Evolutionary conservation across 371 early-diverging fungal genomes (phyloP).

Genomic region (Polyrhizophydium stewartii): DNA sequence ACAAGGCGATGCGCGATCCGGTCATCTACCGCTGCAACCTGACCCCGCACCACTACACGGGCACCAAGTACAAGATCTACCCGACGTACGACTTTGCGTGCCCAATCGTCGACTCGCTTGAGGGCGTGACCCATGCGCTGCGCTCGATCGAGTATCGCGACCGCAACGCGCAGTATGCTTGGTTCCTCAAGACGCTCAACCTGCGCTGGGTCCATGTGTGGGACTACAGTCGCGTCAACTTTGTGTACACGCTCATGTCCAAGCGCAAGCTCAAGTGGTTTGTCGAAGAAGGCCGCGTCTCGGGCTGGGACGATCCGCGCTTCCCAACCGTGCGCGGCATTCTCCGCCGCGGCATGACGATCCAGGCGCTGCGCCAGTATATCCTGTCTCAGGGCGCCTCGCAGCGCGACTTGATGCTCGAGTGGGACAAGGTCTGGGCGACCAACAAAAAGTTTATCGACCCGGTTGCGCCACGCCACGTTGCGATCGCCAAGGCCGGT

Average conservation of each 20-base stretch:
- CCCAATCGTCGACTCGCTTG: constrained; percentile 97
- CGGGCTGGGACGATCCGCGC: constrained; percentile 99
- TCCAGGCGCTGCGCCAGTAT: constrained; percentile 96
- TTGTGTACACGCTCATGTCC: constrained; percentile 98
- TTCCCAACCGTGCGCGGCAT: constrained; percentile 99
- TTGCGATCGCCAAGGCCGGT: constrained; percentile 64
- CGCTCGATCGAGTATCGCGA: constrained; percentile 99
- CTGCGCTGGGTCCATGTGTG: constrained; percentile 88
- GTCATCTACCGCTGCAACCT: constrained; percentile 97
- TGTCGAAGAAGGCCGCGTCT: constrained; percentile 85
- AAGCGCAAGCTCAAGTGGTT: constrained; percentile 99
- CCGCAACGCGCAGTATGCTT: constrained; percentile 97
- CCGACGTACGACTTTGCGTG: constrained; percentile 99
- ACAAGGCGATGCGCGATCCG: constrained; percentile 99
- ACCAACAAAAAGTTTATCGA: constrained; percentile 98
- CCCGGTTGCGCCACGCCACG: constrained; percentile 89
- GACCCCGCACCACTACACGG: constrained; percentile 93
- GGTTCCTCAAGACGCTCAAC: constrained; percentile 92
- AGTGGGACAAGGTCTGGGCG: constrained; percentile 99
- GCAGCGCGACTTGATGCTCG: constrained; percentile 86
- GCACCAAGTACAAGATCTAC: constrained; percentile 93
- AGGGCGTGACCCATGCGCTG: constrained; percentile 98
- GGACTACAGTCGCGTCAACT: constrained; percentile 97
- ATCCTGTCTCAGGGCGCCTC: constrained; percentile 99
- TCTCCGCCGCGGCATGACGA: constrained; percentile 96